A percentile compares a stretch with the other conserved stretches of the same genome.
Conservation (phyloP, 306 rosid genomes). For the Vigna nakashimae region DNA sequence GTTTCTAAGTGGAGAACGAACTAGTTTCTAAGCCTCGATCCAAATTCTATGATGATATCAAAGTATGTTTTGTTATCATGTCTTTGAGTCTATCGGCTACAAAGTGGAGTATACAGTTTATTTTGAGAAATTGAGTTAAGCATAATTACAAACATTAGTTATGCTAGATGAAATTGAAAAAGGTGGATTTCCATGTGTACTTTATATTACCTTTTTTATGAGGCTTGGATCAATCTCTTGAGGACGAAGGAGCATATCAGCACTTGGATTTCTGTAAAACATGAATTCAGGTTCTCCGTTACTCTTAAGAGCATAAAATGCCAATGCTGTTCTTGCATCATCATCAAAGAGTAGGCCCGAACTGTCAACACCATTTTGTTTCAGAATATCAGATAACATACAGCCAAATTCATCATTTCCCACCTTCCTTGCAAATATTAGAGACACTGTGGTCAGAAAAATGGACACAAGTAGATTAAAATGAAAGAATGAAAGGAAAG, state of each 20-base stretch:
- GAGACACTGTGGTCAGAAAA: slow-evolving; percentile 40
- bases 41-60: too few relatives aligned
- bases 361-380: slow-evolving; percentile 51
- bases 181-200: not conserved
- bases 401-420: slow-evolving; percentile 55
- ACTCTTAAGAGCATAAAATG: slow-evolving; percentile 40
- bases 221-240: slow-evolving; percentile 42
- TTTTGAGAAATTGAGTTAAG: too few relatives aligned
- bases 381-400: slow-evolving; percentile 48
- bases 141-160: not conserved
- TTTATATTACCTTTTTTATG: slow-evolving; percentile 40
- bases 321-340: slow-evolving; percentile 47
- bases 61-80: too few relatives aligned
- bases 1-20: too few relatives aligned
- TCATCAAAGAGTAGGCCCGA: slow-evolving; percentile 47
- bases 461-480: not conserved
- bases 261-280: slow-evolving; percentile 52
- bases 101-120: too few relatives aligned
- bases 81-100: too few relatives aligned
- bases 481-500: not conserved
- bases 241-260: slow-evolving; percentile 43
- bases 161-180: not conserved
- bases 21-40: too few relatives aligned
- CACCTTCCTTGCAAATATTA: slow-evolving; percentile 46
- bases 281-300: slow-evolving; percentile 46